phyloP scores from a whole-genome alignment of 192 early-diverging fungal genomes.

The Coemansia sp. region DNA sequence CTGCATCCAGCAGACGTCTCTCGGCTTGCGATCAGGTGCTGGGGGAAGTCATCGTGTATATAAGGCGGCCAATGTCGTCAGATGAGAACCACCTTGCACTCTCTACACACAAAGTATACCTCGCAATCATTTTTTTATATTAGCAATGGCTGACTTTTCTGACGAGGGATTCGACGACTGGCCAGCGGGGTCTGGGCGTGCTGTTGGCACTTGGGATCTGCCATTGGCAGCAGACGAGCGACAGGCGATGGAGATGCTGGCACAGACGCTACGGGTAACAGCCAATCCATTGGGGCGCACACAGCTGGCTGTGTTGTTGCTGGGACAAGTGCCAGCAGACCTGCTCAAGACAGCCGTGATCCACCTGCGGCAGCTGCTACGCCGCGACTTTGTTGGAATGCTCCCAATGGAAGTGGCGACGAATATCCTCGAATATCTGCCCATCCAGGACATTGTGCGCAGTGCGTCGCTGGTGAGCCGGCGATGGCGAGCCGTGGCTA shows the following conservation, averaged over 20 bases:
- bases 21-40: conserved; percentile 6
- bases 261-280: conserved; percentile 20
- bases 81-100: background rate
- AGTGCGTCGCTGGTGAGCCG: conserved; percentile 35
- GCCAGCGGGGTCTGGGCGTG: background rate
- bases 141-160: conserved; percentile 6
- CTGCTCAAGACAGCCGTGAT: conserved; percentile 26
- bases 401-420: conserved; percentile 45
- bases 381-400: conserved; percentile 45
- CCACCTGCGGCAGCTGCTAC: conserved; percentile 35
- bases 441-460: conserved; percentile 25
- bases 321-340: conserved; percentile 35
- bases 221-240: background rate
- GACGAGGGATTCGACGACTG: conserved; percentile 40
- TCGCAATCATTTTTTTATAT: background rate
- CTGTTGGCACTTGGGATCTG: background rate
- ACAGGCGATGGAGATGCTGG: conserved; percentile 27
- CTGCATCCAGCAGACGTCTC: conserved; percentile 6
- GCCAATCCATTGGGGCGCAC: conserved; percentile 25
- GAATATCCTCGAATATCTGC: conserved; percentile 33
- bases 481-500: conserved; percentile 29
- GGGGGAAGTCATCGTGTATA: background rate
- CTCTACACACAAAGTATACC: background rate
- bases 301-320: conserved; percentile 35
- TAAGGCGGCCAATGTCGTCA: background rate